phyloP scores from a whole-genome alignment of 768 basidiomycete genomes.

The Rhodocollybia butyracea region DNA sequence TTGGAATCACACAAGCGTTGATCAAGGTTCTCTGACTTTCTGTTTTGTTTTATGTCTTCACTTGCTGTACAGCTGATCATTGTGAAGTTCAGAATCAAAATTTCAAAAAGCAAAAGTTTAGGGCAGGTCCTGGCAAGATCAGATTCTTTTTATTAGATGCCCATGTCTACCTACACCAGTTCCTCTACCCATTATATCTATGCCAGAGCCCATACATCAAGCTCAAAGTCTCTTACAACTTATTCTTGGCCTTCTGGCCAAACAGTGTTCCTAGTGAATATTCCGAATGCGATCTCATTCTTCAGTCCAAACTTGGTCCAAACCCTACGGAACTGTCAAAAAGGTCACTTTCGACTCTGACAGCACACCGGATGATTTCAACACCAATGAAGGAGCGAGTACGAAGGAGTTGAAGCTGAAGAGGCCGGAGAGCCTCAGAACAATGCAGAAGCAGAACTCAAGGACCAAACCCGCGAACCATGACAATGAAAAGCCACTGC shows the following conservation, averaged over 20 bases:
- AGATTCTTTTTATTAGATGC: not conserved
- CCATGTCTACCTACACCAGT: constrained; percentile 34
- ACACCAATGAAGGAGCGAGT: constrained; percentile 36
- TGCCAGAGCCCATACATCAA: constrained; percentile 58
- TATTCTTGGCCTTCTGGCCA: constrained; percentile 48
- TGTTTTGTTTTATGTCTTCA: too few species aligned
- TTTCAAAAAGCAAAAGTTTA: too few species aligned
- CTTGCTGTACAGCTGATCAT: too few species aligned
- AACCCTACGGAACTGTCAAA: constrained; percentile 73
- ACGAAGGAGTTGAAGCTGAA: constrained; percentile 19
- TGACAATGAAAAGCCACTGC: constrained; percentile 33
- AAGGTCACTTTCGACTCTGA: constrained; percentile 62
- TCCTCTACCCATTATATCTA: constrained; percentile 72
- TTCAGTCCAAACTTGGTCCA: too few species aligned
- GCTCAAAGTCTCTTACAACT: constrained; percentile 35
- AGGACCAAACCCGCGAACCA: too few species aligned
- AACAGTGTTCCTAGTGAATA: constrained; percentile 85
- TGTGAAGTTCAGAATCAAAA: not conserved
- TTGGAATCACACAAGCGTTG: too few species aligned
- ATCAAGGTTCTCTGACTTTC: too few species aligned
- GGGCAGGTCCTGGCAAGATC: too few species aligned
- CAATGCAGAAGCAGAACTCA: too few species aligned
- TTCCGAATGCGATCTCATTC: constrained; percentile 80
- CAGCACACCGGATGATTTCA: constrained; percentile 31
- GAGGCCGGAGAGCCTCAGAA: constrained; percentile 21